Conservation (phyloP, 2,329 filamentous ascomycete species). For the Nannizzia gypsea region DNA sequence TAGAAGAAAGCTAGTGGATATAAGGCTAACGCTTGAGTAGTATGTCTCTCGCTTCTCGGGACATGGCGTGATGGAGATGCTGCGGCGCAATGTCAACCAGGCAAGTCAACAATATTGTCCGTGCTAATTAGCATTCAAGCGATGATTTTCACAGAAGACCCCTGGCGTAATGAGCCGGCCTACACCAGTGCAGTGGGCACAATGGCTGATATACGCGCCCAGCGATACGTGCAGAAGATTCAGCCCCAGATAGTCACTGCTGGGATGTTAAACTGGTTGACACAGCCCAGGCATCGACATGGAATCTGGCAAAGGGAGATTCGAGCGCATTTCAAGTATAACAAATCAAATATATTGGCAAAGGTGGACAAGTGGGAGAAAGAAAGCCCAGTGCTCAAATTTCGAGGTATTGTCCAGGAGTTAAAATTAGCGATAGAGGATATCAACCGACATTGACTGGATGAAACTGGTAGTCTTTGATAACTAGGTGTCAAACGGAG, state of each 20-base stretch:
- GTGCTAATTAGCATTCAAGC: conserved; percentile 46
- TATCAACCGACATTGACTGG: neutral
- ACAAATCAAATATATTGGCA: conserved; percentile 11
- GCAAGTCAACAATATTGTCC: conserved; percentile 41
- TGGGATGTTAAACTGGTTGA: conserved; percentile 16
- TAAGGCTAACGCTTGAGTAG: conserved; percentile 19
- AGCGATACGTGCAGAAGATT: conserved; percentile 22
- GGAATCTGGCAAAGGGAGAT: conserved; percentile 16
- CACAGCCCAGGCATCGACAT: conserved; percentile 7
- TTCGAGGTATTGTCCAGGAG: neutral
- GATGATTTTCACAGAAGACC: conserved; percentile 46
- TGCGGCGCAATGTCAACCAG: conserved; percentile 34
- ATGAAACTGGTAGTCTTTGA: neutral
- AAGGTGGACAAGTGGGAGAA: conserved; percentile 38
- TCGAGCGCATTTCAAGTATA: conserved; percentile 13
- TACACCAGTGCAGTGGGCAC: conserved; percentile 16
- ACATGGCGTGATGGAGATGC: conserved; percentile 37
- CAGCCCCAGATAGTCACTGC: conserved; percentile 11
- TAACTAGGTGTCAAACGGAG: too few relatives aligned
- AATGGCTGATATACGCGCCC: conserved; percentile 14
- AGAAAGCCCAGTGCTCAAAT: conserved; percentile 21
- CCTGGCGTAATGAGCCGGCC: conserved; percentile 46
- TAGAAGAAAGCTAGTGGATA: neutral
- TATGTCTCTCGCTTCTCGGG: conserved; percentile 41
- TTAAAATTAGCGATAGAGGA: neutral